Evolutionary conservation across 2,329 filamentous ascomycete genomes (phyloP), one percentile per base, ranked within the genome.

Genomic region (Coniochaeta ligniaria): DNA sequence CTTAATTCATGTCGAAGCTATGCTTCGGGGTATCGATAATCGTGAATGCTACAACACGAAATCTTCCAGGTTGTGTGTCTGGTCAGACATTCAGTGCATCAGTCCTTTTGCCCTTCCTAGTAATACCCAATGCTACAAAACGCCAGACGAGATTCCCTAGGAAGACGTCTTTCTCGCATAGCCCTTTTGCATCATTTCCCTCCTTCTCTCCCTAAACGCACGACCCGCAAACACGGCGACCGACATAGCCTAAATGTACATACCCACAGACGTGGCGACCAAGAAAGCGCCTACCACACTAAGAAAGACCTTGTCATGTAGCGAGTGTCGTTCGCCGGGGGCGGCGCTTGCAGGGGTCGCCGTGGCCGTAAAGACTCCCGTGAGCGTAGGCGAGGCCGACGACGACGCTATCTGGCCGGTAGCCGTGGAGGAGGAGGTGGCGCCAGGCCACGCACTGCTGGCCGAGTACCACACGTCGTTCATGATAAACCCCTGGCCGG

Each of bases 381-480:
- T 72, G 26, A 64, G 75, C 75, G 65, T 87, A 14, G 52, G 22
- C 26, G 22, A 6, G 9, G 56, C 11, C 41, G 31, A 22, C 7
- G 52, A 38, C 24, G 52, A 55, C 26, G 43, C 22, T n/a, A 22
- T 17, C 31, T 38, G 31, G 31, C 54, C 43, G n/a, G 41, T 36
- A 41, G 58, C 43, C 31, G 31, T 56, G 17, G n/a, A 17, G 22
- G 54, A 20, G 16, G 54, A 35, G 22, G 70, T 70, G 8, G 70
- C 67, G n/a, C 75, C 66, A 5, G 74, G 73, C 74, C 76, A 81
- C 61, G 80, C 77, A 17, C 69, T 71, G 12, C 71, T 68, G 2
- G 72, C 73, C 36, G 67, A 67, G 63, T 82, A 82, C 66, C 84
- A 76, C 22, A 88, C 76, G 8, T 85, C 86, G 63, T 87, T 85